phyloP scores from a whole-genome alignment of 2,329 filamentous ascomycete species.

The Acarospora socialis region DNA sequence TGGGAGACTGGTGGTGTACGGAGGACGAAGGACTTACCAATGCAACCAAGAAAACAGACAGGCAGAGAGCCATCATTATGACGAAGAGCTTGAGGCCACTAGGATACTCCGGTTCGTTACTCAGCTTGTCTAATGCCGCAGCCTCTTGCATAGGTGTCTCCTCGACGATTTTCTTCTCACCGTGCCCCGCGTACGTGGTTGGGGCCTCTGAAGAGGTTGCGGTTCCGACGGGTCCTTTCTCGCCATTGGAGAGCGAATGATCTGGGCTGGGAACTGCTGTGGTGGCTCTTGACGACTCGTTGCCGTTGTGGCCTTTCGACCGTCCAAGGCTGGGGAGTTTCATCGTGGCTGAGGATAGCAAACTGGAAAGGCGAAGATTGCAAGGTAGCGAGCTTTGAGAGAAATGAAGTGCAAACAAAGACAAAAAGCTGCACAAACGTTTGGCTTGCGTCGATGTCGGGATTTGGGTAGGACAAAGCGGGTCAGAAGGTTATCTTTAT shows the following conservation, averaged over 20 bases:
- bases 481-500: too few species aligned
- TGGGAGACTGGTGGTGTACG: too few species aligned
- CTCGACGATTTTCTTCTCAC: slow-evolving; percentile 10
- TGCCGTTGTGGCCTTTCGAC: background rate
- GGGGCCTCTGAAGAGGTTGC: background rate
- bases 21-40: slow-evolving; percentile 6
- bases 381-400: too few species aligned
- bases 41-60: slow-evolving; percentile 16
- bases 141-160: slow-evolving; percentile 11
- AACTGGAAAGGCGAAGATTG: too few species aligned
- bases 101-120: slow-evolving; percentile 13
- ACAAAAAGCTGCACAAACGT: too few species aligned
- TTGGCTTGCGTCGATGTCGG: too few species aligned
- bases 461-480: too few species aligned
- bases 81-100: slow-evolving; percentile 10
- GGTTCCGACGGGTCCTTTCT: background rate
- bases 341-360: slow-evolving; percentile 2
- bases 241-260: background rate
- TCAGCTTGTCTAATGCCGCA: slow-evolving; percentile 16
- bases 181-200: background rate
- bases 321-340: slow-evolving; percentile 5
- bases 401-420: too few species aligned
- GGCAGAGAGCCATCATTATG: slow-evolving; percentile 11
- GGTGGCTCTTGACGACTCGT: background rate
- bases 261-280: slow-evolving; percentile 2